A percentile compares a stretch with the other conserved stretches of the same genome.
phyloP scores from a whole-genome alignment of 2,329 filamentous ascomycete species.

The Penicillium sp. region DNA sequence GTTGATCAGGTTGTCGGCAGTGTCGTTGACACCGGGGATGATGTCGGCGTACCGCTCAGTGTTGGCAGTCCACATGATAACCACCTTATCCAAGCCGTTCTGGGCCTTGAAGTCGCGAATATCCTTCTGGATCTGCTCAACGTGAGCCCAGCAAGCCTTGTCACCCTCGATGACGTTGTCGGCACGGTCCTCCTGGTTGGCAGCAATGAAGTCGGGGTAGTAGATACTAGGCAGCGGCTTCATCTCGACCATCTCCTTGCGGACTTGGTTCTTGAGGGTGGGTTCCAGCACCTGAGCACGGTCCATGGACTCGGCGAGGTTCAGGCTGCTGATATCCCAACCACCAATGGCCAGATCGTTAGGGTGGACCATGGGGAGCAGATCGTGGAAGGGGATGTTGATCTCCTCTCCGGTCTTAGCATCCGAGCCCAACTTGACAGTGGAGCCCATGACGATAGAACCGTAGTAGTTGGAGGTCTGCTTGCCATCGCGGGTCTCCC shows the following conservation, averaged over 20 bases:
- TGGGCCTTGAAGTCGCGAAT: slow-evolving; percentile 89
- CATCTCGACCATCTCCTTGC: slow-evolving; percentile 89
- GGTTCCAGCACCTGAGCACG: slow-evolving; percentile 93
- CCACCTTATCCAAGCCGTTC: slow-evolving; percentile 87
- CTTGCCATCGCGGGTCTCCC: slow-evolving; percentile 90
- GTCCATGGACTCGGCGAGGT: slow-evolving; percentile 90
- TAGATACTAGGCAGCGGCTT: slow-evolving; percentile 91
- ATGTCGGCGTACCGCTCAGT: slow-evolving; percentile 95
- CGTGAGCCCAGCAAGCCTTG: slow-evolving; percentile 82
- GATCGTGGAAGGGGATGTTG: slow-evolving; percentile 92
- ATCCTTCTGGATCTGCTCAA: slow-evolving; percentile 88
- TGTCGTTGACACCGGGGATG: slow-evolving; percentile 87
- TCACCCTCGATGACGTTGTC: slow-evolving; percentile 82
- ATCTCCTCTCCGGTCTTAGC: slow-evolving; percentile 80
- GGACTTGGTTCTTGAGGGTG: slow-evolving; percentile 82
- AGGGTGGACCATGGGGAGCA: slow-evolving; percentile 95
- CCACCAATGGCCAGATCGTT: slow-evolving; percentile 93
- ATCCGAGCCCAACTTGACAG: slow-evolving; percentile 92
- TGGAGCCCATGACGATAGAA: slow-evolving; percentile 94
- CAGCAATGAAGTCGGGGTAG: slow-evolving; percentile 98
- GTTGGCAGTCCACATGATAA: slow-evolving; percentile 98
- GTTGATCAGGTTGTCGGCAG: slow-evolving; percentile 86
- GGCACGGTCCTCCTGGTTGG: slow-evolving; percentile 94
- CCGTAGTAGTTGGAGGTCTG: slow-evolving; percentile 95
- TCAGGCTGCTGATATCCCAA: slow-evolving; percentile 94